These are phyloP conservation scores for Echites panduratus DNA, from an alignment of 257 asterid species.

Conservation along the genomic window DNA sequence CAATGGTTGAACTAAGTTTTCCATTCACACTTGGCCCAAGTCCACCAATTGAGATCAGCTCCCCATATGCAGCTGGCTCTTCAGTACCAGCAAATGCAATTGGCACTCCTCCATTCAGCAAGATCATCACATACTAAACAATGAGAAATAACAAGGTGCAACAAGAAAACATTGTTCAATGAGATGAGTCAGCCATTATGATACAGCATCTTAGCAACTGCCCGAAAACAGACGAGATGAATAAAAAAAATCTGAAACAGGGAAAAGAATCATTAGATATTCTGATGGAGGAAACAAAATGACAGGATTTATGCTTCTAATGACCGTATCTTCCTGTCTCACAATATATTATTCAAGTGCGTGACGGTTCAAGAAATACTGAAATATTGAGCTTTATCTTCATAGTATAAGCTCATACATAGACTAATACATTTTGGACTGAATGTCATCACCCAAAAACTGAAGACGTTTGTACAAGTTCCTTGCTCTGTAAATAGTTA, in stretches of 20 bases:
- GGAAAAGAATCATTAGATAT: neutral
- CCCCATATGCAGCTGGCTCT: slow-evolving; percentile 95
- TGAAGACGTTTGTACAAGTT: neutral
- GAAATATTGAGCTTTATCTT: neutral
- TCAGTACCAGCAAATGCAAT: slow-evolving; percentile 77
- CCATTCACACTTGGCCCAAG: slow-evolving; percentile 63
- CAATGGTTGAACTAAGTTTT: slow-evolving; percentile 77
- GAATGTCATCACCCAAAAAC: neutral
- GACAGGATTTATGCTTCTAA: too few species aligned
- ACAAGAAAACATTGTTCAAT: neutral
- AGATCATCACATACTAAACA: slow-evolving; percentile 78
- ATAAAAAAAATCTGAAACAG: neutral
- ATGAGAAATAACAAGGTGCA: slow-evolving; percentile 7
- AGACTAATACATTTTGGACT: neutral
- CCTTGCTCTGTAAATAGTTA: neutral
- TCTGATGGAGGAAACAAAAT: neutral
- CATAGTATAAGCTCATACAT: neutral
- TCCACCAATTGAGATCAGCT: slow-evolving; percentile 83
- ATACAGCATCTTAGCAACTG: neutral
- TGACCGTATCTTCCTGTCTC: too few species aligned
- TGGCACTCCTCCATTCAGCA: slow-evolving; percentile 83
- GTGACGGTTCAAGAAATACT: neutral
- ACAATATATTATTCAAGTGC: neutral
- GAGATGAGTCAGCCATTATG: neutral
- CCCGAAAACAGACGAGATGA: neutral